Base-by-base conservation (phyloP, 768 basidiomycete genomes). In the Boletus coccyginus region DNA sequence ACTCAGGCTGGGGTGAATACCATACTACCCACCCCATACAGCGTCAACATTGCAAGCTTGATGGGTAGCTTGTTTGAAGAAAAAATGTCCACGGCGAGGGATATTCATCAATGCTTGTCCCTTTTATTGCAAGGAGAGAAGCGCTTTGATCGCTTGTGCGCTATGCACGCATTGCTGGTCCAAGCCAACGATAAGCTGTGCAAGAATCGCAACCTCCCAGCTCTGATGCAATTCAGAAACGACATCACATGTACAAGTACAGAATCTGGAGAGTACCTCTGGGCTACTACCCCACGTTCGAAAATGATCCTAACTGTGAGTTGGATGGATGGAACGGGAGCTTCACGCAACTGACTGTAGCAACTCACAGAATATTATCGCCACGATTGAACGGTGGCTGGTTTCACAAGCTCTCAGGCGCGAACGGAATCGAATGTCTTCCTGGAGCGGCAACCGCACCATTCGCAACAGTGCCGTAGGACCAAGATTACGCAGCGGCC, bases 141-240 rank as follows among this genome's bases (percentile, higher is more conserved):
- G 32, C 29, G 60, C 39, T 61, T 71, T 38, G 62, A 71, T 19
- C 66, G 66, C 16, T 45, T 76, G 42, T 66, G 68, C 42, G 75
- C 72, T 4, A 71, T 71, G 58, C 75, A 74, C 19, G 74, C 74
- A 0, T 29, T 75, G 29, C 38, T 75, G 33, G 46, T 63, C 27
- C 70, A 70, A 47, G 66, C 71, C 46, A 69, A 73, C 46, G 63
- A 70, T 46, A 67, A 65, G 57, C 47, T 76, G 32, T 73, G 73
- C 63, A 69, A 68, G 46, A 56, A 41, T 21, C 64, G 62, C 27
- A 59, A 65, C 50, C 52, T 62, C 39, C 43, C 50, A 9, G 38
- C 54, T 27, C 48, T 73, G 12, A 56, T 55, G 35, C 39, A 46
- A 5, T 71, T 74, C 53, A 61, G 50, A 42, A 43, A 52, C 16